These are phyloP conservation scores for Pulveroboletus ravenelii DNA, from an alignment of 768 basidiomycete genomes.

Conservation along the genomic window DNA sequence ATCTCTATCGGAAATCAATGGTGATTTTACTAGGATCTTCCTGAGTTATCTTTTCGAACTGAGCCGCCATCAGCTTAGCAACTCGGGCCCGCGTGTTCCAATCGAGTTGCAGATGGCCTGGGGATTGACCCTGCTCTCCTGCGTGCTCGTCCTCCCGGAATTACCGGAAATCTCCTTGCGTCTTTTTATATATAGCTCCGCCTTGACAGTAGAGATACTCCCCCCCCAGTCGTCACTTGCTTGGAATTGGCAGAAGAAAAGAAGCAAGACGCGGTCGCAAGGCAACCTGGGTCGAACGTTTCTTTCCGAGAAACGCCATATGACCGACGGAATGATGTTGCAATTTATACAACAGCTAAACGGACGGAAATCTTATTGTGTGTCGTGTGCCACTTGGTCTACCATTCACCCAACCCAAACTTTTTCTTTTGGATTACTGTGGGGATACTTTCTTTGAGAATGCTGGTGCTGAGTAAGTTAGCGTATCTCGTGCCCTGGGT, in stretches of 20 bases:
- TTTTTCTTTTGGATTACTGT: conserved; percentile 51
- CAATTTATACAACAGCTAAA: conserved; percentile 80
- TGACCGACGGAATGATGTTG: conserved; percentile 76
- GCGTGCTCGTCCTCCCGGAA: conserved; percentile 74
- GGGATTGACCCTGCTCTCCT: conserved; percentile 62
- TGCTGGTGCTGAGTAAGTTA: conserved; percentile 55
- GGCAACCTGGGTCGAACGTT: conserved; percentile 75
- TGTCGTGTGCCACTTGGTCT: conserved; percentile 15
- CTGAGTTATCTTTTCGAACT: conserved; percentile 68
- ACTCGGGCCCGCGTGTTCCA: conserved; percentile 64
- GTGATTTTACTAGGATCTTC: conserved; percentile 48
- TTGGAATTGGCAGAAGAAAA: conserved; percentile 47
- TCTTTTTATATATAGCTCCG: neutral
- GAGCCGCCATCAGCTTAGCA: conserved; percentile 51
- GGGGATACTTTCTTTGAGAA: conserved; percentile 78
- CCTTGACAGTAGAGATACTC: neutral
- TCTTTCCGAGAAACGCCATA: conserved; percentile 60
- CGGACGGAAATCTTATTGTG: conserved; percentile 79
- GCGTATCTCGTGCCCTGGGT: neutral
- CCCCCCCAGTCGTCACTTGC: conserved; percentile 59
- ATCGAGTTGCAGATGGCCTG: conserved; percentile 72
- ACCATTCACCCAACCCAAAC: conserved; percentile 1
- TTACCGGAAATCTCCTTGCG: conserved; percentile 51
- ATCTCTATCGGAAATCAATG: neutral
- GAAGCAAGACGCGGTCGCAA: conserved; percentile 67